Evolutionary conservation across 371 early-diverging fungal genomes (phyloP).

Genomic region (Haplosporangium sp.): DNA sequence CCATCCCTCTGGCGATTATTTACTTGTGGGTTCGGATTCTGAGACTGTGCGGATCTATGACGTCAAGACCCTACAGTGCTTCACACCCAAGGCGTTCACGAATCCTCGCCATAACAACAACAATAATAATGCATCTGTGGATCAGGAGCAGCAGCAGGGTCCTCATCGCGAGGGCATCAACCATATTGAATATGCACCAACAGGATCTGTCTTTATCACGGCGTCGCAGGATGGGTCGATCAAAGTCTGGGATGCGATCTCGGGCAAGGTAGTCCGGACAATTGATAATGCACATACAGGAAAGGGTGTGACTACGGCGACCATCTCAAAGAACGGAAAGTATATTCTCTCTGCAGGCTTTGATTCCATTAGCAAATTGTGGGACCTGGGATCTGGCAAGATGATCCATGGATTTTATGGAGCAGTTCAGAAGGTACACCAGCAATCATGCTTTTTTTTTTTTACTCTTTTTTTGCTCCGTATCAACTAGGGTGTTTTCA

Average conservation of each 20-base stretch:
- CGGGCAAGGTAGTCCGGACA: conserved; percentile 76
- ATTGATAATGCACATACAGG: conserved; percentile 84
- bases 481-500: too few species aligned
- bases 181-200: conserved; percentile 78
- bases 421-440: conserved; percentile 69
- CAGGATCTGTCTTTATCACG: conserved; percentile 80
- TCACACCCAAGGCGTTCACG: conserved; percentile 62
- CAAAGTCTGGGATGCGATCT: conserved; percentile 87
- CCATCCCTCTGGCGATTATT: conserved; percentile 50
- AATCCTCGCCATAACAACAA: conserved; percentile 24
- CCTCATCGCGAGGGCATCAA: conserved; percentile 76
- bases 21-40: conserved; percentile 74
- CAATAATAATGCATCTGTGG: conserved; percentile 1
- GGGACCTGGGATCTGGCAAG: conserved; percentile 86
- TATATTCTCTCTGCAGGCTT: conserved; percentile 84
- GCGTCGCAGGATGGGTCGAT: conserved; percentile 88
- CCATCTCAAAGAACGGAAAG: conserved; percentile 78
- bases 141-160: conserved; percentile 51
- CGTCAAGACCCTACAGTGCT: conserved; percentile 84
- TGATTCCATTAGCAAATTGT: conserved; percentile 80
- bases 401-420: conserved; percentile 74
- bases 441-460: background rate
- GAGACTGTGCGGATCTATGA: conserved; percentile 86
- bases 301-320: conserved; percentile 75
- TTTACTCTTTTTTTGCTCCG: background rate